These are phyloP conservation scores for Acer negundo DNA, from an alignment of 345 rosid genomes.

Conservation along the genomic window DNA sequence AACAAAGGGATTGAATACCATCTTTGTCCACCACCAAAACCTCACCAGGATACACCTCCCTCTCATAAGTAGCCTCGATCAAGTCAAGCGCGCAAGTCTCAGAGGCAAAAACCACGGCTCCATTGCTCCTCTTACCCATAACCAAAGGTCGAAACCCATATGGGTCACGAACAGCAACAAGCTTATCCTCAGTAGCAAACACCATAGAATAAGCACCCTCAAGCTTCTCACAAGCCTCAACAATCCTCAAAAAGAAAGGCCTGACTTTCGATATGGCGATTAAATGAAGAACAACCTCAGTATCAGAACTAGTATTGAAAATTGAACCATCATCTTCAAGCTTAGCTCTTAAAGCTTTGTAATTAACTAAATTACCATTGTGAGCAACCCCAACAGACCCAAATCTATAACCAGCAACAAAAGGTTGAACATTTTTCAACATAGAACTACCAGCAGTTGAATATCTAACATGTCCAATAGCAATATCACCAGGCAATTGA, in stretches of 20 bases:
- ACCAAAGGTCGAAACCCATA: constrained; percentile 89
- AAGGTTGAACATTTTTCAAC: constrained; percentile 98
- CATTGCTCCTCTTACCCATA: constrained; percentile 96
- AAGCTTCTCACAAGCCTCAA: constrained; percentile 89
- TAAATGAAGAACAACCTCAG: constrained; percentile 96
- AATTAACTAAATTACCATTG: constrained; percentile 92
- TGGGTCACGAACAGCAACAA: constrained; percentile 93
- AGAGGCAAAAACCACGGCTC: constrained; percentile 87
- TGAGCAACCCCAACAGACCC: constrained; percentile 97
- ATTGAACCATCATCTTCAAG: constrained; percentile 90
- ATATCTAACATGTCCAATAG: constrained; percentile 93
- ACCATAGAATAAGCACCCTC: constrained; percentile 97
- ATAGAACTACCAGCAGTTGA: constrained; percentile 93
- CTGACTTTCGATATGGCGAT: constrained; percentile 90
- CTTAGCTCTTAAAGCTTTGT: constrained; percentile 56
- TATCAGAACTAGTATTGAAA: constrained; percentile 91
- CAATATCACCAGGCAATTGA: constrained; percentile 77
- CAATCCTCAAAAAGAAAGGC: constrained; percentile 84
- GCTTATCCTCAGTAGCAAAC: constrained; percentile 86
- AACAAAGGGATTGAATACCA: constrained; percentile 77
- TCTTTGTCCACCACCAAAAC: constrained; percentile 85
- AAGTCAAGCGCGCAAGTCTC: constrained; percentile 98
- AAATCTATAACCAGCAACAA: constrained; percentile 87
- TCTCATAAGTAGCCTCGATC: constrained; percentile 89
- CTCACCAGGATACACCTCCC: constrained; percentile 95